Evolutionary conservation across 2,329 filamentous ascomycete genomes (phyloP).

Genomic region (Rhexocercosporidium sp.): DNA sequence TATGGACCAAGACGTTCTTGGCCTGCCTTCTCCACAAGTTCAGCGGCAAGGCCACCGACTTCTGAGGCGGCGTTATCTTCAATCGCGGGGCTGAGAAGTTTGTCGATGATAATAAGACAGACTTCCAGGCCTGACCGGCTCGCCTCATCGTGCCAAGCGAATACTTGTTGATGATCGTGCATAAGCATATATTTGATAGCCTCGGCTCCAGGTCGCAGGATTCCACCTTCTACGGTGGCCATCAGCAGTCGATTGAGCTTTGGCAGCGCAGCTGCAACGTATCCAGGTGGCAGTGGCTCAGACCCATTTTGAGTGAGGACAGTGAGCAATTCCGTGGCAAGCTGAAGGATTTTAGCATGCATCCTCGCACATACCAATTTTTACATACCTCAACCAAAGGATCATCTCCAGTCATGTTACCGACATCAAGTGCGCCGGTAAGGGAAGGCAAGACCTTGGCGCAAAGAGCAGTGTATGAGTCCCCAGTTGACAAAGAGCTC

Average conservation of each 20-base stretch:
- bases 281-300: conserved; percentile 84
- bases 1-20: conserved; percentile 90
- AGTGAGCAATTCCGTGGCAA: conserved; percentile 84
- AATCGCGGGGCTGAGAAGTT: conserved; percentile 81
- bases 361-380: background rate
- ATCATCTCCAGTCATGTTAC: conserved; percentile 82
- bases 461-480: conserved; percentile 79
- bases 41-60: conserved; percentile 90
- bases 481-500: conserved; percentile 66
- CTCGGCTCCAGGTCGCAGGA: conserved; percentile 85
- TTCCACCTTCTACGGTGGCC: conserved; percentile 82
- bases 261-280: conserved; percentile 83
- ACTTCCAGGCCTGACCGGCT: conserved; percentile 87
- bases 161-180: conserved; percentile 88
- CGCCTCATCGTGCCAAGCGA: conserved; percentile 81
- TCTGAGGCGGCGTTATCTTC: conserved; percentile 95
- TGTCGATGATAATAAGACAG: conserved; percentile 89
- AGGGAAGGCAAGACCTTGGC: conserved; percentile 86
- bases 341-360: conserved; percentile 46
- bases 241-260: conserved; percentile 85
- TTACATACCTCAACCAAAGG: conserved; percentile 73
- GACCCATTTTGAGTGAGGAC: conserved; percentile 82
- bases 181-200: conserved; percentile 87
- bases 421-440: conserved; percentile 87
- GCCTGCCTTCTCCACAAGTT: conserved; percentile 94